phyloP scores from a whole-genome alignment of 2,329 filamentous ascomycete genomes.

The Pseudogymnoascus pannorum region DNA sequence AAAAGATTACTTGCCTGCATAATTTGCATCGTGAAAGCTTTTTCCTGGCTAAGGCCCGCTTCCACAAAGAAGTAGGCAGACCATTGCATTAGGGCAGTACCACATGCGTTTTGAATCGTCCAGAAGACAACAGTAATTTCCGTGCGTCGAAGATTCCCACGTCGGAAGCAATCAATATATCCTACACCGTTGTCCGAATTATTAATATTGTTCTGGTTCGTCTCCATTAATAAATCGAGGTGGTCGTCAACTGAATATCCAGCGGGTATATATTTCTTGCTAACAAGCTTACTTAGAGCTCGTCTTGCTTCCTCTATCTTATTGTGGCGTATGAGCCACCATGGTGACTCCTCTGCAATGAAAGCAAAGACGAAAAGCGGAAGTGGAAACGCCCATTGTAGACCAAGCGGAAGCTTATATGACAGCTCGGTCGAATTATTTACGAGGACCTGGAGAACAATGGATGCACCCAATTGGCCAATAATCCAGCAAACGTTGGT shows the following conservation, averaged over 20 bases:
- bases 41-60: slow-evolving; percentile 40
- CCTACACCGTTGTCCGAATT: slow-evolving; percentile 44
- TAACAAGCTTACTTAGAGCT: slow-evolving; percentile 32
- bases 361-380: slow-evolving; percentile 37
- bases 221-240: slow-evolving; percentile 47
- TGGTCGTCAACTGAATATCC: slow-evolving; percentile 15
- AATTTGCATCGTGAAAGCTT: slow-evolving; percentile 47
- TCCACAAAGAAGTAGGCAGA: slow-evolving; percentile 54
- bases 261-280: slow-evolving; percentile 21
- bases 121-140: slow-evolving; percentile 51
- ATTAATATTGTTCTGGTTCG: slow-evolving; percentile 46
- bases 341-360: slow-evolving; percentile 43
- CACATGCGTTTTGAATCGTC: slow-evolving; percentile 54
- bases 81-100: slow-evolving; percentile 56
- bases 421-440: slow-evolving; percentile 36
- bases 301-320: slow-evolving; percentile 37
- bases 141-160: slow-evolving; percentile 42
- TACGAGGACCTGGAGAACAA: slow-evolving; percentile 37
- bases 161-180: slow-evolving; percentile 44
- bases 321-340: slow-evolving; percentile 41
- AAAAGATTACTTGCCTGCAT: neutral
- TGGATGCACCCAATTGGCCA: slow-evolving; percentile 33
- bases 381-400: slow-evolving; percentile 43
- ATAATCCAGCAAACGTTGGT: slow-evolving; percentile 11
- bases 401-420: slow-evolving; percentile 38